phyloP scores from a whole-genome alignment of 192 early-diverging fungal genomes.

The Lunasporangiospora selenospora region DNA sequence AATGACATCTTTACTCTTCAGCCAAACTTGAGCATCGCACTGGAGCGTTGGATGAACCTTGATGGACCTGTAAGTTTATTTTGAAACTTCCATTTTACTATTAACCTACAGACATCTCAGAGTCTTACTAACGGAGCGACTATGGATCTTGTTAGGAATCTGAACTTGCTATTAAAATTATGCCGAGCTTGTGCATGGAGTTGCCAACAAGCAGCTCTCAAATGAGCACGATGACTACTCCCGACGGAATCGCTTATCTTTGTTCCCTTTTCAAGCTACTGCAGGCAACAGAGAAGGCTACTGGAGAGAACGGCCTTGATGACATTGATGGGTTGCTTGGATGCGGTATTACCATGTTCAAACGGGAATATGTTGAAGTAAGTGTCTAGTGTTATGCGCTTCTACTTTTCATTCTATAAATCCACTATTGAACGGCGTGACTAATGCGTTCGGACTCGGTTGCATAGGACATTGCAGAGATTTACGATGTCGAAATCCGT shows the following conservation, averaged over 20 bases:
- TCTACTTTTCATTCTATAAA: neutral
- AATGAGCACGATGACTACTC: constrained; percentile 8
- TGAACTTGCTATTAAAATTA: constrained; percentile 37
- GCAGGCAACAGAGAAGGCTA: constrained; percentile 72
- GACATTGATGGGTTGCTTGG: constrained; percentile 76
- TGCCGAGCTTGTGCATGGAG: constrained; percentile 48
- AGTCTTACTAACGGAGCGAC: neutral
- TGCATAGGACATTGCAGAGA: constrained; percentile 18
- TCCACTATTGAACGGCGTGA: neutral
- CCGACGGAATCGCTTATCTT: constrained; percentile 56
- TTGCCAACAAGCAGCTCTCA: constrained; percentile 12
- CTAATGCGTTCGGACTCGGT: neutral
- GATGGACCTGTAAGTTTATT: constrained; percentile 45
- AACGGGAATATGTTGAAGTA: constrained; percentile 47
- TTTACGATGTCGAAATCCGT: constrained; percentile 49
- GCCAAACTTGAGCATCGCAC: constrained; percentile 21
- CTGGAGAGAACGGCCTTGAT: constrained; percentile 56
- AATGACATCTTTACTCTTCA: constrained; percentile 32
- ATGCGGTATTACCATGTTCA: constrained; percentile 65
- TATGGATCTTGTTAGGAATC: constrained; percentile 24
- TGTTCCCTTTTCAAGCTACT: constrained; percentile 74
- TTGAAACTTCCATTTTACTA: neutral
- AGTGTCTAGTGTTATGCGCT: neutral
- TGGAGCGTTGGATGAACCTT: constrained; percentile 55
- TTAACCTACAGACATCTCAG: neutral